These are phyloP conservation scores for Nannochloris sp. DNA, from an alignment of 139 green algal species.

Conservation along the genomic window DNA sequence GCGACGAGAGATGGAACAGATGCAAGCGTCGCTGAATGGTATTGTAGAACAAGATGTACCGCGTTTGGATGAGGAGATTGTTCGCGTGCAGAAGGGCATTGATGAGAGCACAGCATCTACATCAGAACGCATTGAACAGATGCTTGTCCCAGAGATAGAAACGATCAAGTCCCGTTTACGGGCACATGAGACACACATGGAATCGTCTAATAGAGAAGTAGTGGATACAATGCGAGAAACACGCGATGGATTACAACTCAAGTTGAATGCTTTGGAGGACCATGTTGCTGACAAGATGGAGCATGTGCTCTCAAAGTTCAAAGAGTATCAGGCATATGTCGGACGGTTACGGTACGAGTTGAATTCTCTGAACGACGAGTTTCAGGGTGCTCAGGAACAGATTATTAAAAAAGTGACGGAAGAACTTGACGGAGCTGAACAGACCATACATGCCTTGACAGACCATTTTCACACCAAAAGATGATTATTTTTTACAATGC, in stretches of 20 bases:
- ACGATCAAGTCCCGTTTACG: too few species aligned
- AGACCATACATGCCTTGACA: not conserved
- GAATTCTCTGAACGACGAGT: not conserved
- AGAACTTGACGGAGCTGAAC: not conserved
- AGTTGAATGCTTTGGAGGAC: not conserved
- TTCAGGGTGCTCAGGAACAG: not conserved
- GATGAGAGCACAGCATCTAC: too few species aligned
- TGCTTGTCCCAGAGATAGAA: too few species aligned
- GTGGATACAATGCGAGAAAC: not conserved
- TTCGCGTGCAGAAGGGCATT: not conserved
- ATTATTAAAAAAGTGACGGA: not conserved
- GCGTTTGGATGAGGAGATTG: not conserved
- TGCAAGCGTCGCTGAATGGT: not conserved
- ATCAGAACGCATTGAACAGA: too few species aligned
- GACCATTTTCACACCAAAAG: not conserved
- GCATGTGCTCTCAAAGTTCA: constrained; percentile 1
- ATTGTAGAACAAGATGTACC: not conserved
- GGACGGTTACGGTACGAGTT: constrained; percentile 19
- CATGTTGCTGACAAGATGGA: not conserved
- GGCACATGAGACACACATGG: not conserved
- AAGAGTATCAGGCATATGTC: constrained; percentile 22
- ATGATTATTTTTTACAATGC: not conserved
- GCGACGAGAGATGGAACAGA: not conserved
- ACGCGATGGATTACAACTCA: not conserved
- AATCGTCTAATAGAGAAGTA: not conserved